A percentile compares a stretch with the other conserved stretches of the same genome.
phyloP scores from a whole-genome alignment of 768 basidiomycete genomes.

The Mycena vulgaris region DNA sequence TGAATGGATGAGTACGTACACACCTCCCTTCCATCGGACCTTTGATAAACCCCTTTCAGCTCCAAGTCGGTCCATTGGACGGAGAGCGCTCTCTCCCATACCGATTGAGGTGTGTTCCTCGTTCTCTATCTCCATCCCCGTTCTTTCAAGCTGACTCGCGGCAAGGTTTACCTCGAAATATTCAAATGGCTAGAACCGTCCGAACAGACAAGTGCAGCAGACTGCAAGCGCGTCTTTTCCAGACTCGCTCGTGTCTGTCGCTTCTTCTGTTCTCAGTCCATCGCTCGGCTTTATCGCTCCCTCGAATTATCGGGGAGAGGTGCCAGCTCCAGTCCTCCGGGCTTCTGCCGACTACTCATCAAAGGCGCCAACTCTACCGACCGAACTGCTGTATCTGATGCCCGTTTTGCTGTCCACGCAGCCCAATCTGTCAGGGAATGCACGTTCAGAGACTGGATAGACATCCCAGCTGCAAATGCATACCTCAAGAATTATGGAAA shows the following conservation, averaged over 20 bases:
- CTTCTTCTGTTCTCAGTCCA: constrained; percentile 56
- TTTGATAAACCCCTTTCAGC: constrained; percentile 36
- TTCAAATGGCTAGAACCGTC: constrained; percentile 50
- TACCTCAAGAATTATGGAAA: constrained; percentile 14
- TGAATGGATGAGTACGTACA: constrained; percentile 26
- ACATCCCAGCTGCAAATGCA: neutral
- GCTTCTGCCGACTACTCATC: constrained; percentile 23
- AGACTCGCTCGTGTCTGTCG: constrained; percentile 59
- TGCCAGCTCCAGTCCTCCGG: neutral
- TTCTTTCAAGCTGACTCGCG: constrained; percentile 52
- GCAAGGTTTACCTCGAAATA: constrained; percentile 56
- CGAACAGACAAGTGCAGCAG: constrained; percentile 25
- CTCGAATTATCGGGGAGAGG: constrained; percentile 43
- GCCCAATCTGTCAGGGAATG: constrained; percentile 23
- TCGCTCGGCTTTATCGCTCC: constrained; percentile 57
- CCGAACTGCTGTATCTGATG: neutral
- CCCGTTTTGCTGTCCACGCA: constrained; percentile 5
- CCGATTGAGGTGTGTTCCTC: too few species aligned
- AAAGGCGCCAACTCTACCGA: neutral
- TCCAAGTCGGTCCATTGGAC: constrained; percentile 40
- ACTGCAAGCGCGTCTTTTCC: constrained; percentile 42
- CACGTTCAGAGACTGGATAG: constrained; percentile 29
- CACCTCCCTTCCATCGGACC: neutral
- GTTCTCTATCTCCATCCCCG: too few species aligned
- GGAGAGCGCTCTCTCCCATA: constrained; percentile 46